These are phyloP conservation scores for Nicotiana noctiflora DNA, from an alignment of 257 asterid species.

Conservation along the genomic window DNA sequence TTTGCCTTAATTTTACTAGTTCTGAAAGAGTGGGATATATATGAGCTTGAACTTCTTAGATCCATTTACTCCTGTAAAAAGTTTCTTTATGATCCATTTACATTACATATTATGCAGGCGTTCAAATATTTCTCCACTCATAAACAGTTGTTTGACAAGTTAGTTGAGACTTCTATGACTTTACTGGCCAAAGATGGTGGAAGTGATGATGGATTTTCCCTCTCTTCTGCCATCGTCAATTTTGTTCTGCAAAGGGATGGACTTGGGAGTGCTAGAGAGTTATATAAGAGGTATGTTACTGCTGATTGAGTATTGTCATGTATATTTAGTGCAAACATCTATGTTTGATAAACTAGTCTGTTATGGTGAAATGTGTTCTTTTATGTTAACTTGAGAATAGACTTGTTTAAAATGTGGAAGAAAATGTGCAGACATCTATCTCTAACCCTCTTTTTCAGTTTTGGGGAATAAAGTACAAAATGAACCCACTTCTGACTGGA, in stretches of 20 bases:
- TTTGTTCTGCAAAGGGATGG: slow-evolving; percentile 68
- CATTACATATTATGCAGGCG: slow-evolving; percentile 47
- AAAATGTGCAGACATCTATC: background rate
- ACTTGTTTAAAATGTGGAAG: background rate
- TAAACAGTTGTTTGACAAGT: slow-evolving; percentile 59
- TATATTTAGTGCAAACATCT: background rate
- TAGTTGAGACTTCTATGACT: slow-evolving; percentile 50
- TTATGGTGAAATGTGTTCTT: background rate
- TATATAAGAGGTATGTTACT: slow-evolving; percentile 58
- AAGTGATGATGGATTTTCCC: slow-evolving; percentile 69
- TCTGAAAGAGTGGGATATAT: background rate
- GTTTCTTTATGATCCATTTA: background rate
- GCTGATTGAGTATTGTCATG: background rate
- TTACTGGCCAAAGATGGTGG: slow-evolving; percentile 67
- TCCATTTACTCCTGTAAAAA: background rate
- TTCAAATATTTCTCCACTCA: slow-evolving; percentile 62
- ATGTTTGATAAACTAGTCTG: slow-evolving; percentile 1
- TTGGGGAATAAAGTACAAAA: background rate
- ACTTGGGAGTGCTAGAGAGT: slow-evolving; percentile 53
- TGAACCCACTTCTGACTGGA: background rate
- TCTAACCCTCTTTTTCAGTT: background rate
- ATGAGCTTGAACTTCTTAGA: background rate
- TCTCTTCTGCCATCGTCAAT: slow-evolving; percentile 54
- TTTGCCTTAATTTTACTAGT: background rate
- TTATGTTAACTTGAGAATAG: background rate